Evolutionary conservation across 2,329 filamentous ascomycete species (phyloP), one percentile per base, ranked within the genome.

Genomic region (Cladosporium oxysporum): DNA sequence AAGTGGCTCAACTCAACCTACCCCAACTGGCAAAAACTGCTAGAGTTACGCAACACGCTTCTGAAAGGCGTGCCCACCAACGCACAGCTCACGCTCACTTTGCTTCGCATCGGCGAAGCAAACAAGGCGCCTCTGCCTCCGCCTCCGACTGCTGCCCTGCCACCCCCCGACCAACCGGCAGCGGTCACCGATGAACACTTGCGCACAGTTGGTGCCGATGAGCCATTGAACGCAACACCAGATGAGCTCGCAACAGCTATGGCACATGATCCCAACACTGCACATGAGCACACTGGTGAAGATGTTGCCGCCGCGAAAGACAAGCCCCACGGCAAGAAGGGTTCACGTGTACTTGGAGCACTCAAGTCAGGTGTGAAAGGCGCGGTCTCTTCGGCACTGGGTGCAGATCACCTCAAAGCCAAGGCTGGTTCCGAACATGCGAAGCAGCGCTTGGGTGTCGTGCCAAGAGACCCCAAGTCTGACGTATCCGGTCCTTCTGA

Each of bases 21-120:
- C 70, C 91, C 91, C 0, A 81, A 88, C 70, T 95, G 91, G 91
- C 84, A 91, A 72, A 91, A 90, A 70, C 81, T 92, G 7, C 81
- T 94, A 18, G 88, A 93, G 72, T 79, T 92, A 12, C 85, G 90
- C 67, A 92, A 92, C 69, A 92, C 90, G 0, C 76, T 95, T 1
- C 85, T 96, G 60, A 91, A 90, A 74, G 91, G 91, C 2, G 88
- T 95, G 0, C 92, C 92, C 0, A 96, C 92, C 1, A 95, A 96
- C 74, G 91, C 91, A 3, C 92, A 96, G 74, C 85, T 96, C 21
- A 88, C 91, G 0, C 81, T 96, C 31, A 96, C 92, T 0, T 83
- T 96, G 1, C 86, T 96, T 12, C 90, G 92, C 5, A 88, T 94
- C 33, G 92, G 91, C 49, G 92, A 96, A 78, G 87, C 86, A 12